Percentiles rank a stretch among this genome's conserved stretches.
Conservation (phyloP, 2,329 filamentous ascomycete species). For the Curvularia spicifera region DNA sequence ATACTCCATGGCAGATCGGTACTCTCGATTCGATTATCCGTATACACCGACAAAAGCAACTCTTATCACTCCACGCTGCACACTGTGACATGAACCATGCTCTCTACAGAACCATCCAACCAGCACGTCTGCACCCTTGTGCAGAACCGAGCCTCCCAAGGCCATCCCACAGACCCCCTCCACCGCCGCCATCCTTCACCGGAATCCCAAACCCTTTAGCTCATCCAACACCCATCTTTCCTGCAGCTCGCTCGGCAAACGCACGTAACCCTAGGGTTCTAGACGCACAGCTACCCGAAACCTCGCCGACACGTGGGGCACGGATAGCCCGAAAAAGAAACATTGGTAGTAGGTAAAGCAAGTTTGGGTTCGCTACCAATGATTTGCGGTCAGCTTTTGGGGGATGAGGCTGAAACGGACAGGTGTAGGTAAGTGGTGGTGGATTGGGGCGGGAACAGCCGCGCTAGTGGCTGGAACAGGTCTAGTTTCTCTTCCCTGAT, state of each 20-base stretch:
- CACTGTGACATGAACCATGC: not conserved
- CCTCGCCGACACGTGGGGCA: constrained; percentile 9
- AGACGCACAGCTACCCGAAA: constrained; percentile 8
- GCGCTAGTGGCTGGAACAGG: constrained; percentile 16
- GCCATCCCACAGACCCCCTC: constrained; percentile 1
- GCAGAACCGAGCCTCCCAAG: not conserved
- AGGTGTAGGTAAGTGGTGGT: not conserved
- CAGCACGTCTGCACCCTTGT: not conserved
- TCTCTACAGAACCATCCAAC: not conserved
- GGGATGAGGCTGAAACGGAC: constrained; percentile 7
- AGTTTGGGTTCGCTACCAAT: too few relatives aligned
- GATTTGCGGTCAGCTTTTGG: too few relatives aligned
- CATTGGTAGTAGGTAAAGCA: not conserved
- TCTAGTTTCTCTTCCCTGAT: constrained; percentile 13
- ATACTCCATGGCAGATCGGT: not conserved
- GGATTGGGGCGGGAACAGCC: constrained; percentile 7
- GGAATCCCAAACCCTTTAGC: not conserved
- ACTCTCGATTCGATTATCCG: not conserved
- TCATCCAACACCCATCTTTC: not conserved
- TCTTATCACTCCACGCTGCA: not conserved
- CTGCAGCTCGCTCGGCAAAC: constrained; percentile 7
- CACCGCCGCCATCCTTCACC: not conserved
- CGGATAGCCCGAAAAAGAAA: not conserved
- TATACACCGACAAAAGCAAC: not conserved
- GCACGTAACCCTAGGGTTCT: not conserved